Evolutionary conservation across 2,329 filamentous ascomycete species (phyloP), one percentile per base, ranked within the genome.

Genomic region (Penicillium oxalicum): DNA sequence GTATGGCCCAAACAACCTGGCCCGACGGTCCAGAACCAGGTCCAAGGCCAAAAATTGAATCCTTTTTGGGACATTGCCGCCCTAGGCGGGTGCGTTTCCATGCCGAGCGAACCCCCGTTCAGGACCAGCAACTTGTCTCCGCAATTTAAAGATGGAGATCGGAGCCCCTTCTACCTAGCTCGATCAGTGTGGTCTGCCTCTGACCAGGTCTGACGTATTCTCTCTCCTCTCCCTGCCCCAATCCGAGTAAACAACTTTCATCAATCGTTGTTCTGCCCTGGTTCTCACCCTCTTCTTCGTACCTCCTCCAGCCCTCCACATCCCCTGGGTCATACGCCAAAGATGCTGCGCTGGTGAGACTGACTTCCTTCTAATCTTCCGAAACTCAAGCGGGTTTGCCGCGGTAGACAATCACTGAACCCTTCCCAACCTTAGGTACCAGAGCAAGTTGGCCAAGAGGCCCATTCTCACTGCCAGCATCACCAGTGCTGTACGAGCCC

Each of bases 391-490:
- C 47, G 36, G 11, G 28, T 37, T 49, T 26, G 40, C 47, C 53
- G 42, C 45, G 53, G 47, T 24, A 47, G 44, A 49, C 52, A 47
- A 57, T 53, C 52, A 49, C 49, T 18, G 18, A 18, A 53, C 35
- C n/a, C 11, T 18, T 13, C 35, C 51, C 50, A 49, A 56, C 59
- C 7, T 59, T 8, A 83, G 91, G 90, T 97, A 97, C 75, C 89
- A 94, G 73, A 77, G 82, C 65, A 87, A 82, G 70, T 78, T 96
- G 67, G 84, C 86, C 60, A 80, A 83, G 62, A 82, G 87, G 65
- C 91, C 91, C 51, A 76, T 97, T 60, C 81, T 96, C 63, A 97
- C 91, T 9, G 89, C 95, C 76, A 88, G 86, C 67, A 74, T 95
- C 61, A 95, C 90, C 48, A 96, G 91, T 35, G 87, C 88, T 42